Evolutionary conservation across 768 basidiomycete genomes (phyloP), one percentile per base, ranked within the genome.

Genomic region (Xerocomus spinulosus): DNA sequence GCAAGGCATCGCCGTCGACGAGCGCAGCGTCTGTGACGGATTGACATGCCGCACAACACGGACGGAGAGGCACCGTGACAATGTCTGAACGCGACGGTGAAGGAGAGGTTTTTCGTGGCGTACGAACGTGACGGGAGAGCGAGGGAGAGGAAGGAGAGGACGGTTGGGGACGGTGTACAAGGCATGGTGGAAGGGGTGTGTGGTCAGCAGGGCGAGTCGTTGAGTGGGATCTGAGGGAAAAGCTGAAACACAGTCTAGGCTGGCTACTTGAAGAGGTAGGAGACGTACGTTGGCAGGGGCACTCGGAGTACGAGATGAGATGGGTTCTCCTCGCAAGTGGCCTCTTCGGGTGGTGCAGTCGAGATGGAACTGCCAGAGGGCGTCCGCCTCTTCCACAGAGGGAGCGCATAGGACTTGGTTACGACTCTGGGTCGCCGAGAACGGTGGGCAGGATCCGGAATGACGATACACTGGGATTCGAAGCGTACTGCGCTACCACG

Each of bases 381-480:
- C 3, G 53, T 13, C 25, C 56, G 56, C 61, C 70, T 71, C 67
- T 76, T 81, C 76, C 85, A 88, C 34, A 89, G 64, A 1, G 86
- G 85, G 48, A 89, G 69, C 0, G 82, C 74, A 53, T 83, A 85
- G 4, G 82, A 81, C 57, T 79, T 87, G 23, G 80, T 81, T 55
- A 82, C 61, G 39, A 85, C 68, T 36, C 74, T 70, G 21, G 80
- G 73, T 23, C 74, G 66, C 44, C 72, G 77, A 4, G 71, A 67
- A 42, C 68, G 67, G 14, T 63, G 61, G 1, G 58, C 56, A 14
- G 58, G 61, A 43, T 84, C 78, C n/a, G 87, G 87, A 47, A 90
- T 89, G 57, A 90, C 75, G 4, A 86, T 70, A 50, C 87, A 89
- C 57, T 83, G 76, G 44, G 73, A 70, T 70, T 89, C 79, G 67